phyloP scores from a whole-genome alignment of 495 filamentous ascomycete species.

The Penicillium turbatum region DNA sequence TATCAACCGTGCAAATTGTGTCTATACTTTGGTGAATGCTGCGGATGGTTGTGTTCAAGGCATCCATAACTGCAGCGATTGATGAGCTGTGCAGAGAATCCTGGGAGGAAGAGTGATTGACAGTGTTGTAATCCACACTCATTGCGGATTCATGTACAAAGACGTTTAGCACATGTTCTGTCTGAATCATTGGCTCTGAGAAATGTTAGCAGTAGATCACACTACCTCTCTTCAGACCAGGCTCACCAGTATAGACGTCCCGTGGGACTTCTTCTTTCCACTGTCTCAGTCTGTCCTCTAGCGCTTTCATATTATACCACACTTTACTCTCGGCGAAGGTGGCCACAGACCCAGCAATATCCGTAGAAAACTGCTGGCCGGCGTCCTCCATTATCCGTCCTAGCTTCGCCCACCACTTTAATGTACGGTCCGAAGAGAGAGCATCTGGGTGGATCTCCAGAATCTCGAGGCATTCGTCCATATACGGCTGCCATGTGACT shows the following conservation, averaged over 20 bases:
- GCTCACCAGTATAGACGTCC: conserved; percentile 36
- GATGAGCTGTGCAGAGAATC: conserved; percentile 39
- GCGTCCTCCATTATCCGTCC: conserved; percentile 81
- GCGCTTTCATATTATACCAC: conserved; percentile 67
- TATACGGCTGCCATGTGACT: conserved; percentile 76
- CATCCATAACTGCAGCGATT: conserved; percentile 62
- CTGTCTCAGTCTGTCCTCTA: conserved; percentile 69
- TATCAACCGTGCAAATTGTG: conserved; percentile 57
- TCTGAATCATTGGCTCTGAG: conserved; percentile 28
- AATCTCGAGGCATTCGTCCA: conserved; percentile 76
- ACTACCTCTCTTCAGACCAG: background rate
- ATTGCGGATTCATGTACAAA: conserved; percentile 88
- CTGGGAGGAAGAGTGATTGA: conserved; percentile 13
- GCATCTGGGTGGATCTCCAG: conserved; percentile 69
- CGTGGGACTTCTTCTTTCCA: conserved; percentile 55
- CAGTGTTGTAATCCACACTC: conserved; percentile 56
- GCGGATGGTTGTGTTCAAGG: conserved; percentile 64
- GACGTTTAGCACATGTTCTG: conserved; percentile 54
- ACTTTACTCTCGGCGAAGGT: conserved; percentile 71
- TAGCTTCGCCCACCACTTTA: conserved; percentile 73
- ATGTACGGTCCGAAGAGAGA: conserved; percentile 62
- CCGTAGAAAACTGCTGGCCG: conserved; percentile 67
- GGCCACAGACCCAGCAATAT: conserved; percentile 60
- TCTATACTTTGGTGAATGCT: conserved; percentile 74
- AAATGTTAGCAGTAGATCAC: conserved; percentile 6